A percentile compares a stretch with the other conserved stretches of the same genome.
Evolutionary conservation across 768 basidiomycete species (phyloP).

Genomic region (Tephrocybe sp.): DNA sequence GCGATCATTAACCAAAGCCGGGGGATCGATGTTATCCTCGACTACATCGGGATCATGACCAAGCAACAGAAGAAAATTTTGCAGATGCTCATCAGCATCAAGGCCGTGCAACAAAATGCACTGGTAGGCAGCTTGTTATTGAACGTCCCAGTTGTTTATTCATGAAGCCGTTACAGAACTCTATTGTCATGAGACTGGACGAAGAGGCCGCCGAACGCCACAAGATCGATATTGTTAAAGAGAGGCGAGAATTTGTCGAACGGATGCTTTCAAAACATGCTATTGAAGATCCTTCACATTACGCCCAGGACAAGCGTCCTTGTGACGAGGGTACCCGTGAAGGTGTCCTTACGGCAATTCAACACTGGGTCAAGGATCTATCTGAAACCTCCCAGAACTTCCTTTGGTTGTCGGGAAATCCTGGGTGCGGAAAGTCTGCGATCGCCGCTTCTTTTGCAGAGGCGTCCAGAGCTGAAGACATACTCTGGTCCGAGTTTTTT

Average conservation of each 20-base stretch:
- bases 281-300: constrained; percentile 11
- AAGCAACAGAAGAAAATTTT: neutral
- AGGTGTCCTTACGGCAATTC: constrained; percentile 11
- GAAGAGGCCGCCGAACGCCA: neutral
- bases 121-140: neutral
- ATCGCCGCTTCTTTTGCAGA: constrained; percentile 15
- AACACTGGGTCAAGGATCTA: constrained; percentile 11
- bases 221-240: neutral
- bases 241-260: neutral
- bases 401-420: constrained; percentile 20
- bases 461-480: constrained; percentile 7
- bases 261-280: constrained; percentile 5
- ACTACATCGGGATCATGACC: neutral
- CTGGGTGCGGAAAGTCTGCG: constrained; percentile 18
- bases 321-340: constrained; percentile 16
- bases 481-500: constrained; percentile 17
- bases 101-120: neutral
- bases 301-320: constrained; percentile 15
- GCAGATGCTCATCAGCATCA: neutral
- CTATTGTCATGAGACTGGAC: neutral
- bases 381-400: constrained; percentile 6
- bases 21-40: constrained; percentile 8
- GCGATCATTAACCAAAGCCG: constrained; percentile 3
- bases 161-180: neutral
- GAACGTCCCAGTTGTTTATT: neutral